Percentiles rank a stretch among this genome's conserved stretches.
Evolutionary conservation across 306 rosid species (phyloP).

Genomic region (Sindora glabra): DNA sequence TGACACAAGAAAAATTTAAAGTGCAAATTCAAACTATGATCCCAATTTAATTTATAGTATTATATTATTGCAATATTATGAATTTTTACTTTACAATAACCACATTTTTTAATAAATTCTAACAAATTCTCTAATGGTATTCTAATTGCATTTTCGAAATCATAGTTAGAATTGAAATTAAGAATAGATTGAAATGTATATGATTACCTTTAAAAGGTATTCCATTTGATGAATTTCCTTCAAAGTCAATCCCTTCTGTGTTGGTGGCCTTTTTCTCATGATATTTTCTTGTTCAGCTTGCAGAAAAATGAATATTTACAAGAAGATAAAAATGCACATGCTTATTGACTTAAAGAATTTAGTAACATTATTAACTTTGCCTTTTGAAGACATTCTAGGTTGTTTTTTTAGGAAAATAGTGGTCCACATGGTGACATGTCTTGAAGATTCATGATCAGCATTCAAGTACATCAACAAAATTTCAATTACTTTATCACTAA

Average conservation of each 20-base stretch:
- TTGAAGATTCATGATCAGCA: slow-evolving; percentile 95
- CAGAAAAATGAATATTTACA: background rate
- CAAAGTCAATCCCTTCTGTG: slow-evolving; percentile 57
- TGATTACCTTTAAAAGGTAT: slow-evolving; percentile 68
- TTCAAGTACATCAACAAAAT: slow-evolving; percentile 85
- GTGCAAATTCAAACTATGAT: too few relatives aligned
- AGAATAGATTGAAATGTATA: too few relatives aligned
- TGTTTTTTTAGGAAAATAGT: slow-evolving; percentile 40
- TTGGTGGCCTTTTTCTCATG: slow-evolving; percentile 47
- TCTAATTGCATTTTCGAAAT: too few relatives aligned
- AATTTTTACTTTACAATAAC: too few relatives aligned
- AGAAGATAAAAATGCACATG: too few relatives aligned
- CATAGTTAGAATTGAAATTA: too few relatives aligned
- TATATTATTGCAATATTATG: too few relatives aligned
- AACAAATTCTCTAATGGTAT: too few relatives aligned
- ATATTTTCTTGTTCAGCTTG: slow-evolving; percentile 77
- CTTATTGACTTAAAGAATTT: too few relatives aligned
- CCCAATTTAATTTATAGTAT: too few relatives aligned
- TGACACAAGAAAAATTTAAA: too few relatives aligned
- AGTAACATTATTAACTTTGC: slow-evolving; percentile 50
- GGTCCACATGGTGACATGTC: slow-evolving; percentile 89
- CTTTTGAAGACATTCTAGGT: slow-evolving; percentile 45
- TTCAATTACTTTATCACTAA: slow-evolving; percentile 62
- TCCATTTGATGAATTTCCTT: slow-evolving; percentile 68
- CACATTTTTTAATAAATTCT: too few relatives aligned